Evolutionary conservation across 106 monocot species (phyloP).

Genomic region (Dendrobium officinale): DNA sequence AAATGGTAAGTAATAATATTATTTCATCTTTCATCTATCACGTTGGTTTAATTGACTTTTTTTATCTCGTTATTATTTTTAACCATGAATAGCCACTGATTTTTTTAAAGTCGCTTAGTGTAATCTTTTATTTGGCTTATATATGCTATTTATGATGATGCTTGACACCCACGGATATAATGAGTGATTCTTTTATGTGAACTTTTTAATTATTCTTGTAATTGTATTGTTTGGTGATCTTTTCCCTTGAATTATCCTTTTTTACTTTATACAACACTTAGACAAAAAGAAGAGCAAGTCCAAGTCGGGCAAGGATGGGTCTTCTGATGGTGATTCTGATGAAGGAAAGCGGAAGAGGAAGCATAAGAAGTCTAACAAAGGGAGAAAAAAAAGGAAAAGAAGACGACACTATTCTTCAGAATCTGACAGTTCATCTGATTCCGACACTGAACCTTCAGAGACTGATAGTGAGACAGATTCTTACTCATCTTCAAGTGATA

Average conservation of each 20-base stretch:
- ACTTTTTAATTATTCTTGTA: background rate
- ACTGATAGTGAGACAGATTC: conserved; percentile 70
- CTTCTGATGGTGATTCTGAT: conserved; percentile 32
- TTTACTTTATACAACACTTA: conserved; percentile 11
- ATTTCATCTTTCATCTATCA: background rate
- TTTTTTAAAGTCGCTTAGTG: too few species aligned
- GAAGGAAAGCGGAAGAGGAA: conserved; percentile 30
- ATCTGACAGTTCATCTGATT: conserved; percentile 50
- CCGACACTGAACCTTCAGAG: conserved; percentile 53
- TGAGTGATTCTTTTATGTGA: background rate
- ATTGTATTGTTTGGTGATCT: background rate
- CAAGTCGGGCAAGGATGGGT: conserved; percentile 30
- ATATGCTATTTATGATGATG: background rate
- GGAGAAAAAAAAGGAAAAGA: conserved; percentile 63
- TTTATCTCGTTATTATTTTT: background rate
- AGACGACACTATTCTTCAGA: conserved; percentile 67
- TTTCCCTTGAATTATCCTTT: background rate
- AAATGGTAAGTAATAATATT: conserved; percentile 24
- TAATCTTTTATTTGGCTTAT: background rate
- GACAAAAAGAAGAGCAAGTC: conserved; percentile 74
- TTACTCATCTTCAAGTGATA: conserved; percentile 52
- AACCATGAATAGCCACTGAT: background rate
- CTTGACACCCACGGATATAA: background rate
- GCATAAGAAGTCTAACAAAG: conserved; percentile 62
- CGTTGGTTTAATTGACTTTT: background rate